Evolutionary conservation across 352 stramenopile genomes (phyloP).

Genomic region (Sclerospora graminicola): DNA sequence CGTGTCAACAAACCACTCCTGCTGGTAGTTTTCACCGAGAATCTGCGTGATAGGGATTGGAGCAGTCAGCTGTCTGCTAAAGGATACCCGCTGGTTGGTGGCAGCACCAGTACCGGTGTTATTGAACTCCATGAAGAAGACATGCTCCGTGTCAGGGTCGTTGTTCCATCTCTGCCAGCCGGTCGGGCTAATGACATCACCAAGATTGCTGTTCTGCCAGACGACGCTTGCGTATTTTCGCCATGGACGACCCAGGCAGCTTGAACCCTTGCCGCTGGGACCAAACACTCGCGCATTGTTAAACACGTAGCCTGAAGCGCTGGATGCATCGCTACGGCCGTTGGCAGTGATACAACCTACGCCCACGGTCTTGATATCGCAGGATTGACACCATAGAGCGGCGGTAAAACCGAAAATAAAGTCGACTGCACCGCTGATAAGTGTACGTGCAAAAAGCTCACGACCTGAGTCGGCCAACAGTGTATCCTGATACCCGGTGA

Average conservation of each 20-base stretch:
- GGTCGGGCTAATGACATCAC: conserved; percentile 2
- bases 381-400: not conserved
- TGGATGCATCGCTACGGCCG: not conserved
- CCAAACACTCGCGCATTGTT: not conserved
- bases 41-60: conserved; percentile 4
- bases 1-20: not conserved
- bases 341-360: conserved; percentile 2
- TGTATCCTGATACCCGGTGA: conserved; percentile 3
- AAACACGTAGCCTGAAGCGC: not conserved
- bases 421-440: conserved; percentile 1
- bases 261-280: not conserved
- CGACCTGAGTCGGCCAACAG: conserved; percentile 1
- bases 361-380: conserved; percentile 1
- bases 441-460: not conserved
- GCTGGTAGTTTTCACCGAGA: not conserved
- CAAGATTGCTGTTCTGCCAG: conserved; percentile 5
- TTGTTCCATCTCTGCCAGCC: conserved; percentile 6
- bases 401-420: not conserved
- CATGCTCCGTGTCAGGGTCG: conserved; percentile 1
- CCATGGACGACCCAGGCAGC: conserved; percentile 1
- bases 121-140: conserved; percentile 9
- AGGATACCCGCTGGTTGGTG: conserved; percentile 4
- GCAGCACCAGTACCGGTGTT: conserved; percentile 5
- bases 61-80: conserved; percentile 1
- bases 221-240: conserved; percentile 3